Percentiles rank a stretch among this genome's conserved stretches.
Evolutionary conservation across 2,329 filamentous ascomycete species (phyloP).

Genomic region (Sarocladium kiliense): DNA sequence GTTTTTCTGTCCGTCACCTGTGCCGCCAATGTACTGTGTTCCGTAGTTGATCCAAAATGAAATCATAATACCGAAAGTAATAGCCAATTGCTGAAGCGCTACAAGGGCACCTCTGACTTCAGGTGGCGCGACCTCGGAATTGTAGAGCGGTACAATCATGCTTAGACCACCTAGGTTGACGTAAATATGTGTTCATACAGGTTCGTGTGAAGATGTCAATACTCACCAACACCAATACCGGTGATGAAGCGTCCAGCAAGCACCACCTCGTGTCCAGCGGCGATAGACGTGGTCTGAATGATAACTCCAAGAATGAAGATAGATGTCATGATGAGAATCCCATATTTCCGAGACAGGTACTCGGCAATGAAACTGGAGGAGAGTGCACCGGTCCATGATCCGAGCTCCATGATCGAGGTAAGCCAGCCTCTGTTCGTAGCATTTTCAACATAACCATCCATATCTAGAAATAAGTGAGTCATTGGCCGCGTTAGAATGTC

Average conservation of each 20-base stretch:
- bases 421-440: constrained; percentile 56
- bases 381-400: constrained; percentile 70
- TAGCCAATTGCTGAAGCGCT: constrained; percentile 45
- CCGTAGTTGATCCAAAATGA: constrained; percentile 59
- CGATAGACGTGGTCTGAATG: constrained; percentile 58
- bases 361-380: constrained; percentile 69
- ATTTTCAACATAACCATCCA: constrained; percentile 42
- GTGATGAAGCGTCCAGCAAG: constrained; percentile 69
- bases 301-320: constrained; percentile 69
- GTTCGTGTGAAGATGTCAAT: constrained; percentile 15
- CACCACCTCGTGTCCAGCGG: constrained; percentile 52
- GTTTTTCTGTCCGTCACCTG: constrained; percentile 44
- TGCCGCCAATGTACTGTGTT: constrained; percentile 57
- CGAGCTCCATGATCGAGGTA: constrained; percentile 67
- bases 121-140: constrained; percentile 41
- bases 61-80: constrained; percentile 60
- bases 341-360: constrained; percentile 61
- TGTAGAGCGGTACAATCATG: constrained; percentile 58
- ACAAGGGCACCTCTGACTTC: constrained; percentile 38
- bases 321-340: constrained; percentile 61
- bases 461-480: constrained; percentile 43
- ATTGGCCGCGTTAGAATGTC: constrained; percentile 35
- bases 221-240: constrained; percentile 11
- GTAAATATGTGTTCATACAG: constrained; percentile 16
- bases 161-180: constrained; percentile 54